Evolutionary conservation across 352 stramenopile genomes (phyloP), one percentile per base, ranked within the genome.

Genomic region (Phytophthora quininea): DNA sequence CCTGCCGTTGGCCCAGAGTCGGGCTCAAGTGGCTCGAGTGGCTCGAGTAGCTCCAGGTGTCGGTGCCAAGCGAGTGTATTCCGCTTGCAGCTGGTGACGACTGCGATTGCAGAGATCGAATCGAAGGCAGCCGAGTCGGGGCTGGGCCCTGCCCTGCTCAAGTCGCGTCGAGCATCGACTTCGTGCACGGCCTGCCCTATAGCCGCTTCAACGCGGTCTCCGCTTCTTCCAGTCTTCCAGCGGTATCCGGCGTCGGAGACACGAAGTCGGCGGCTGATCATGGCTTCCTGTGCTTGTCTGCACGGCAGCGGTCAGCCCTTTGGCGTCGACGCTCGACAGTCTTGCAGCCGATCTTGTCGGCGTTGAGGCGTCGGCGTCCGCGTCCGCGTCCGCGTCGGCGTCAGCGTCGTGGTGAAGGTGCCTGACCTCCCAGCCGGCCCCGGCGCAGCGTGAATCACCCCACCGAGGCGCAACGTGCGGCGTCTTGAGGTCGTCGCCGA

Each of bases 91-190:
- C 53, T 71, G 57, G 56, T 37, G 37, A 54, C 35, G 3, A 8
- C 29, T 45, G 10, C 42, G 37, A 38, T n/a, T 40, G 37, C 52
- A 57, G 37, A 47, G 43, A n/a, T 49, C 12, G 29, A 37, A 62
- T 27, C 56, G 63, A 12, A 49, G 9, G 37, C 11, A 46, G 9
- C 56, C 33, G 55, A 43, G 49, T 70, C 31, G 38, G 27, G 40
- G 24, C 55, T 24, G 19, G 32, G 45, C 35, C n/a, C 32, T 9
- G 32, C 62, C 35, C 62, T 64, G 19, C 19, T 70, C 62, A 65
- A 60, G 54, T 65, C 62, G 60, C 62, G 55, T 15, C 55, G 33
- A 45, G 19, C 49, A 47, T 29, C 43, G 8, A 11, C 35, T 11
- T 40, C 35, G 35, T 11, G 6, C 35, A 11, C 35, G 35, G 35